These are phyloP conservation scores for Crinitomyces ghanaensis DNA, from an alignment of 805 yeast genomes.

Conservation along the genomic window DNA sequence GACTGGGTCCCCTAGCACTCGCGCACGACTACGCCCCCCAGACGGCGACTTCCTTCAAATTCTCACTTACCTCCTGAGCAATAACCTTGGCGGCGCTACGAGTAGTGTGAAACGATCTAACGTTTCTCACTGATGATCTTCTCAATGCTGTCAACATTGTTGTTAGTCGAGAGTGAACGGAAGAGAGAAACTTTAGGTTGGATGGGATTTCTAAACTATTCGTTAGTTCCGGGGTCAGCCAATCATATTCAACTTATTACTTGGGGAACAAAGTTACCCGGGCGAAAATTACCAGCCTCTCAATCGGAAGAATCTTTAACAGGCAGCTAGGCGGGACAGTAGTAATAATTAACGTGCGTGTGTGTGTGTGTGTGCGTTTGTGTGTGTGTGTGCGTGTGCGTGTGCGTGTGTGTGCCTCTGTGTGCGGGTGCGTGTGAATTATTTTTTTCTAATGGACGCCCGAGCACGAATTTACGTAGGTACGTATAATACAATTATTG, in stretches of 20 bases:
- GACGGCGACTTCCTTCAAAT: background rate
- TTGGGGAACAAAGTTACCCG: slow-evolving; percentile 4
- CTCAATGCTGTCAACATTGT: slow-evolving; percentile 7
- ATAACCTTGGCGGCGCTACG: slow-evolving; percentile 22
- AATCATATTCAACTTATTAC: slow-evolving; percentile 2
- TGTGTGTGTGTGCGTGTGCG: too few species aligned
- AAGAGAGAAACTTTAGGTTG: background rate
- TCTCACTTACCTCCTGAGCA: slow-evolving; percentile 21
- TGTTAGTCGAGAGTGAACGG: slow-evolving; percentile 1
- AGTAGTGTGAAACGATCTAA: slow-evolving; percentile 25
- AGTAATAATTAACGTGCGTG: too few species aligned
- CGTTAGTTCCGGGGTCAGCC: background rate
- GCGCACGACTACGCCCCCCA: background rate
- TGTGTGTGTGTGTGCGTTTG: too few species aligned
- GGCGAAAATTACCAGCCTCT: too few species aligned
- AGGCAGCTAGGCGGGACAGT: background rate
- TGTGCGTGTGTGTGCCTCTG: too few species aligned
- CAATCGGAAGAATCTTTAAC: background rate
- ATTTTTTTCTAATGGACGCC: too few species aligned
- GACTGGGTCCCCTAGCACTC: background rate
- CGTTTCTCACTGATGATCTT: slow-evolving; percentile 3
- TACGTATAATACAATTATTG: too few species aligned
- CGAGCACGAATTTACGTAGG: too few species aligned
- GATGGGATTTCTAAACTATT: too few species aligned
- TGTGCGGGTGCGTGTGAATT: too few species aligned